phyloP scores from a whole-genome alignment of 805 yeast genomes.

The Candida endomychidarum region DNA sequence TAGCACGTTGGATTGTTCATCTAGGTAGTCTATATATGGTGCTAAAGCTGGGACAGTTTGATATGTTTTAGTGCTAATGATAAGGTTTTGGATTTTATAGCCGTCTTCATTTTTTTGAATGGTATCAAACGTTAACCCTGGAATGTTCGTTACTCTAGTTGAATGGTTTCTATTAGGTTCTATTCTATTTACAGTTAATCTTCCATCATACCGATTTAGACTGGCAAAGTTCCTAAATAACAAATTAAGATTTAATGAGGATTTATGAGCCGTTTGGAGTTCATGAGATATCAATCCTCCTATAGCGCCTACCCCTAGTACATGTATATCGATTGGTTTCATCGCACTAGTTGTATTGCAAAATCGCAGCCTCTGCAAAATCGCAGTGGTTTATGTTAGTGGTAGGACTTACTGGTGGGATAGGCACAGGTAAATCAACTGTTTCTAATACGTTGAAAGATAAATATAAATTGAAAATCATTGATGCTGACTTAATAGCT shows the following conservation, averaged over 20 bases:
- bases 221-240: constrained; percentile 4
- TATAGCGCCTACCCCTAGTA: constrained; percentile 17
- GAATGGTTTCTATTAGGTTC: not conserved
- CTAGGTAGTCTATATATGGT: constrained; percentile 52
- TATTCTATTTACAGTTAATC: constrained; percentile 13
- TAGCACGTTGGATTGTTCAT: constrained; percentile 53
- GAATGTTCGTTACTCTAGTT: not conserved
- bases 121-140: not conserved
- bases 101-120: constrained; percentile 1
- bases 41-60: constrained; percentile 65
- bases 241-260: constrained; percentile 1
- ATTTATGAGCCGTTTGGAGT: not conserved
- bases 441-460: constrained; percentile 63
- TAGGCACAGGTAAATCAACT: constrained; percentile 95
- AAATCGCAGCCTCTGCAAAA: not conserved
- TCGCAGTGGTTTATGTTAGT: constrained; percentile 58
- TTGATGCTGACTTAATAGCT: constrained; percentile 93
- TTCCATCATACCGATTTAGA: not conserved
- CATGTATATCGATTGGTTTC: constrained; percentile 7
- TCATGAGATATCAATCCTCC: constrained; percentile 18
- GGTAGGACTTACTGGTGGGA: constrained; percentile 96
- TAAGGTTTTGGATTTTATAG: constrained; percentile 39
- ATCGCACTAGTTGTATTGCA: no score
- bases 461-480: constrained; percentile 53
- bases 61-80: constrained; percentile 79